Conservation (phyloP, 805 yeast species). For the Candida multigemmis region DNA sequence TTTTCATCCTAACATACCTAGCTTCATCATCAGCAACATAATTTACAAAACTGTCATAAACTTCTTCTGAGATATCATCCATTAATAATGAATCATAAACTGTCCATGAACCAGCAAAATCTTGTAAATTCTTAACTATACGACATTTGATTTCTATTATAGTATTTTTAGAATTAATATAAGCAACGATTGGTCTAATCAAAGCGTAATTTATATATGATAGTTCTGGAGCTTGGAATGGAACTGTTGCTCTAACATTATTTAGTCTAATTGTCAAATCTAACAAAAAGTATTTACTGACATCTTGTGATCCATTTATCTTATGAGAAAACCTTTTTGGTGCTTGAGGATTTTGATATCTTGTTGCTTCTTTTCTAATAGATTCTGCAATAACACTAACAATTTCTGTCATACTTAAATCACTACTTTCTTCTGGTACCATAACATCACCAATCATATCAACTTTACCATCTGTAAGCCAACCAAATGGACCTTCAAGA, state of each 20-base stretch:
- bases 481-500: constrained; percentile 89
- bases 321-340: not conserved
- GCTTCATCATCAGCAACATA: constrained; percentile 85
- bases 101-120: constrained; percentile 96
- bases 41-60: constrained; percentile 81
- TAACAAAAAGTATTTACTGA: constrained; percentile 51
- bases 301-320: not conserved
- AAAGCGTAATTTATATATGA: constrained; percentile 90
- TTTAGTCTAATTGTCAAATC: constrained; percentile 74
- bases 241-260: constrained; percentile 83
- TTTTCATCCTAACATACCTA: constrained; percentile 59
- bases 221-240: constrained; percentile 77
- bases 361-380: constrained; percentile 39
- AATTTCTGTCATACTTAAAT: constrained; percentile 39
- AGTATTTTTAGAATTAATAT: constrained; percentile 84
- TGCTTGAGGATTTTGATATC: constrained; percentile 26
- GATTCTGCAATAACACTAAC: constrained; percentile 38
- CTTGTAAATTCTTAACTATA: constrained; percentile 66
- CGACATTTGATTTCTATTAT: constrained; percentile 82
- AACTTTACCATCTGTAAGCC: constrained; percentile 90
- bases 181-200: constrained; percentile 90
- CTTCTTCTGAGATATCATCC: constrained; percentile 86
- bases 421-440: constrained; percentile 61
- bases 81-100: constrained; percentile 81
- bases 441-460: constrained; percentile 89